These are phyloP conservation scores for Globisporangium megalacanthum DNA, from an alignment of 352 stramenopile genomes.

Conservation along the genomic window DNA sequence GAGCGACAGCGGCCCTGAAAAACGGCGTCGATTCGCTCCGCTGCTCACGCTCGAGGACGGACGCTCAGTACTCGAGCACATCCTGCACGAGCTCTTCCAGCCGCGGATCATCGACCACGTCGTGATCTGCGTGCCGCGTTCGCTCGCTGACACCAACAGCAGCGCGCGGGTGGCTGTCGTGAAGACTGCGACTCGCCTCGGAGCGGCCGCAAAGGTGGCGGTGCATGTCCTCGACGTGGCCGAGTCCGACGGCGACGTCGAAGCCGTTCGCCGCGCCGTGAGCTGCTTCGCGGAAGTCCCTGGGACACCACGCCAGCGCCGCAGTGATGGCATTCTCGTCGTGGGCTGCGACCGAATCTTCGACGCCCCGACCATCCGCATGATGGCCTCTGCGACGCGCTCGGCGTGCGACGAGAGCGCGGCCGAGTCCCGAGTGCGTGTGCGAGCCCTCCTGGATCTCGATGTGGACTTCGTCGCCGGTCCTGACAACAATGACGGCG, in stretches of 20 bases:
- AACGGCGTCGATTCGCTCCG: background rate
- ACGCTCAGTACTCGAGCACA: slow-evolving; percentile 8
- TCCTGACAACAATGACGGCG: background rate
- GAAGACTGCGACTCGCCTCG: slow-evolving; percentile 4
- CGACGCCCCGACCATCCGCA: slow-evolving; percentile 20
- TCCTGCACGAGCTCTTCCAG: slow-evolving; percentile 12
- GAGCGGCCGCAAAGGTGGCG: slow-evolving; percentile 1
- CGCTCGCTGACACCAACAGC: background rate
- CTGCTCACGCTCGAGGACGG: slow-evolving; percentile 1
- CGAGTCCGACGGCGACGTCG: background rate
- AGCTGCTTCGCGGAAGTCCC: background rate
- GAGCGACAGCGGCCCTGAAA: too few relatives aligned
- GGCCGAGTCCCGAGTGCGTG: background rate
- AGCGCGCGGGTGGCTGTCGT: background rate
- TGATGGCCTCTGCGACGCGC: slow-evolving; percentile 14
- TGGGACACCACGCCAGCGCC: slow-evolving; percentile 1
- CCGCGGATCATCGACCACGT: slow-evolving; percentile 16
- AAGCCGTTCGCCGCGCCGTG: background rate
- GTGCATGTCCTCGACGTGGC: slow-evolving; percentile 11
- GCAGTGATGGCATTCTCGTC: slow-evolving; percentile 16
- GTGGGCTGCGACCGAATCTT: slow-evolving; percentile 14
- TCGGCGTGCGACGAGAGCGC: background rate
- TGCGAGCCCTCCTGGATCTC: slow-evolving; percentile 19
- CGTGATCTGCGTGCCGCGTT: slow-evolving; percentile 11
- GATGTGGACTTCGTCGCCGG: slow-evolving; percentile 13